These are phyloP conservation scores for Trametes cubensis DNA, from an alignment of 768 basidiomycete genomes.

Conservation along the genomic window DNA sequence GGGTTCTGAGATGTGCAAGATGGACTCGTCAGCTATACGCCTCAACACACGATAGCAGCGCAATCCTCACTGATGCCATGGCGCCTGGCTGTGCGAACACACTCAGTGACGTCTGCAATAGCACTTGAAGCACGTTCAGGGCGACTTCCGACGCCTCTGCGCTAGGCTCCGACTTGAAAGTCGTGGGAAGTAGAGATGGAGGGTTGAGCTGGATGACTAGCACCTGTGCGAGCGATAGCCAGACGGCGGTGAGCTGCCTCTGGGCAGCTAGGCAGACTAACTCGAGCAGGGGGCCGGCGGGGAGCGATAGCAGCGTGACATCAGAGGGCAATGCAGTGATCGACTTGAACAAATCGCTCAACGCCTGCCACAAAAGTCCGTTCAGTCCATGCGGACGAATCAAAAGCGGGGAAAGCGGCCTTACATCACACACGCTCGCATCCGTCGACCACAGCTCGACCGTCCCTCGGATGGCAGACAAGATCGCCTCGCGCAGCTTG, in stretches of 20 bases:
- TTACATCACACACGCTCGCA: slow-evolving; percentile 73
- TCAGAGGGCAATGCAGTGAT: slow-evolving; percentile 82
- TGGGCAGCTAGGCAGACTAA: slow-evolving; percentile 74
- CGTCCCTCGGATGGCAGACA: slow-evolving; percentile 57
- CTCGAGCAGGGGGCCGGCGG: slow-evolving; percentile 80
- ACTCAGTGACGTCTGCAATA: slow-evolving; percentile 61
- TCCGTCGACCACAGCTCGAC: slow-evolving; percentile 82
- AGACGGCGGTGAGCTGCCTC: slow-evolving; percentile 74
- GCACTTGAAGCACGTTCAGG: slow-evolving; percentile 51
- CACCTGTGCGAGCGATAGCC: slow-evolving; percentile 83
- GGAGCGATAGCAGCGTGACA: slow-evolving; percentile 76
- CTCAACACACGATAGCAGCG: background rate
- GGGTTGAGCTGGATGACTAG: slow-evolving; percentile 84
- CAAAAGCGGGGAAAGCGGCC: slow-evolving; percentile 33
- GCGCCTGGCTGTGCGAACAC: slow-evolving; percentile 58
- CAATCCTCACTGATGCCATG: slow-evolving; percentile 65
- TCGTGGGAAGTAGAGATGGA: slow-evolving; percentile 49
- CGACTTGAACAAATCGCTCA: slow-evolving; percentile 84
- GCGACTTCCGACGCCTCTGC: slow-evolving; percentile 62
- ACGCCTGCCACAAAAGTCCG: slow-evolving; percentile 47
- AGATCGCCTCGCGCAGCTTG: slow-evolving; percentile 67
- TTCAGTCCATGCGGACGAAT: background rate
- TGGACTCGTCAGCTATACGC: background rate
- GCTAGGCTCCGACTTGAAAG: slow-evolving; percentile 55
- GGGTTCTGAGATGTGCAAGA: slow-evolving; percentile 62